Conservation (phyloP, 2,329 filamentous ascomycete genomes). For the Alternaria ethzedia region DNA sequence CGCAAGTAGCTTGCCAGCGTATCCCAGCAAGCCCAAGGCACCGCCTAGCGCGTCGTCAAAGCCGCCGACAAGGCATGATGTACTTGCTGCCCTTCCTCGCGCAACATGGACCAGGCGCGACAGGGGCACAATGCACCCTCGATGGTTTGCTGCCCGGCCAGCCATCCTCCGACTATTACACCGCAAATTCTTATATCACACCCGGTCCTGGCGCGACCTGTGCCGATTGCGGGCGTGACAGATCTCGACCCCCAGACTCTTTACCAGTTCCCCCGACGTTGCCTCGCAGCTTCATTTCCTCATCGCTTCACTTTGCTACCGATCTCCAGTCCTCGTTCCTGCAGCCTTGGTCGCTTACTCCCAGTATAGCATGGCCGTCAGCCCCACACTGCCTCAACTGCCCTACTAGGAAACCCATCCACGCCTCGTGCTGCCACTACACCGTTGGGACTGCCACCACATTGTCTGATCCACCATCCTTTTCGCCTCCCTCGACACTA, state of each 20-base stretch:
- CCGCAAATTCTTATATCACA: slow-evolving; percentile 44
- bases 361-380: slow-evolving; percentile 23
- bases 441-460: background rate
- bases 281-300: slow-evolving; percentile 22
- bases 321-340: slow-evolving; percentile 13
- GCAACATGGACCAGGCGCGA: slow-evolving; percentile 31
- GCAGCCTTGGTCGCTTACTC: slow-evolving; percentile 14
- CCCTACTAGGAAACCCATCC: slow-evolving; percentile 11
- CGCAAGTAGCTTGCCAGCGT: slow-evolving; percentile 24
- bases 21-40: slow-evolving; percentile 12
- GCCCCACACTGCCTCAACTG: slow-evolving; percentile 24
- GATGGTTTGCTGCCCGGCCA: slow-evolving; percentile 39
- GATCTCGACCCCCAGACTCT: slow-evolving; percentile 20
- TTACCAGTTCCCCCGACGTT: slow-evolving; percentile 4
- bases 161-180: slow-evolving; percentile 38
- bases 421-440: slow-evolving; percentile 3
- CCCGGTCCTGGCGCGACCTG: slow-evolving; percentile 32
- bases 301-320: slow-evolving; percentile 6
- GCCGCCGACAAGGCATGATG: slow-evolving; percentile 35
- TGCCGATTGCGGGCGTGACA: slow-evolving; percentile 27
- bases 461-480: background rate
- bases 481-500: slow-evolving; percentile 1
- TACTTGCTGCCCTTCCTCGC: slow-evolving; percentile 33
- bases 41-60: slow-evolving; percentile 29
- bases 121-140: slow-evolving; percentile 27